Evolutionary conservation across 345 rosid genomes (phyloP).

Genomic region (Pistacia atlantica): DNA sequence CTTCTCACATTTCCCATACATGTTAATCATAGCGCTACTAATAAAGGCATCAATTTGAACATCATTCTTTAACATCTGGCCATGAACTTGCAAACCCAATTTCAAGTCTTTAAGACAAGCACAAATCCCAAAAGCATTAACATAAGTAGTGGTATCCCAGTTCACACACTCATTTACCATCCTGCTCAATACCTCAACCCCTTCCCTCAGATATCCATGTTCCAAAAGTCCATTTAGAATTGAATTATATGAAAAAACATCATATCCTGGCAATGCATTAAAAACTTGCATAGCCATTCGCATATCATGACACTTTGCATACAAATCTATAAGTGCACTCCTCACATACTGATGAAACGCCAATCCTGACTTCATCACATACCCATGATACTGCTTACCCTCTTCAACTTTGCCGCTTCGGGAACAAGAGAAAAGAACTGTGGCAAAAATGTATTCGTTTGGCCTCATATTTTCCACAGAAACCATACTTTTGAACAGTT

Average conservation of each 20-base stretch:
- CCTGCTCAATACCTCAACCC: constrained; percentile 48
- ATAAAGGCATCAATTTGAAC: constrained; percentile 38
- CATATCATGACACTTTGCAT: constrained; percentile 40
- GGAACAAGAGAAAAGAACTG: constrained; percentile 63
- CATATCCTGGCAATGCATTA: constrained; percentile 43
- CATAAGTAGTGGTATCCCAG: constrained; percentile 64
- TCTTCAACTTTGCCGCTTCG: constrained; percentile 40
- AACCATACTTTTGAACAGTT: constrained; percentile 56
- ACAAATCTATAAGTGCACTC: constrained; percentile 61
- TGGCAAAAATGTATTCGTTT: constrained; percentile 63
- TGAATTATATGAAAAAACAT: constrained; percentile 53
- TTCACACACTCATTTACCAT: constrained; percentile 35
- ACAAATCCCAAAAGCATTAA: constrained; percentile 54
- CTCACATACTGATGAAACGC: constrained; percentile 59
- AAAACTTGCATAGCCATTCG: constrained; percentile 47
- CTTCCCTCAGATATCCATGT: constrained; percentile 47
- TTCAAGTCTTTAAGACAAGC: constrained; percentile 52
- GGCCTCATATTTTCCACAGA: constrained; percentile 38
- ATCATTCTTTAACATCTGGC: constrained; percentile 42
- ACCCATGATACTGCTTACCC: constrained; percentile 75
- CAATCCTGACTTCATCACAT: constrained; percentile 61
- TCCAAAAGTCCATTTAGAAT: constrained; percentile 65
- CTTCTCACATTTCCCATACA: constrained; percentile 81
- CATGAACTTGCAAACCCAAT: constrained; percentile 63
- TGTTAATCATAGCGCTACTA: constrained; percentile 57